Evolutionary conservation across 1,284 basidiomycete species (phyloP), one percentile per base, ranked within the genome.

Genomic region (Leccinum griseonigrum): DNA sequence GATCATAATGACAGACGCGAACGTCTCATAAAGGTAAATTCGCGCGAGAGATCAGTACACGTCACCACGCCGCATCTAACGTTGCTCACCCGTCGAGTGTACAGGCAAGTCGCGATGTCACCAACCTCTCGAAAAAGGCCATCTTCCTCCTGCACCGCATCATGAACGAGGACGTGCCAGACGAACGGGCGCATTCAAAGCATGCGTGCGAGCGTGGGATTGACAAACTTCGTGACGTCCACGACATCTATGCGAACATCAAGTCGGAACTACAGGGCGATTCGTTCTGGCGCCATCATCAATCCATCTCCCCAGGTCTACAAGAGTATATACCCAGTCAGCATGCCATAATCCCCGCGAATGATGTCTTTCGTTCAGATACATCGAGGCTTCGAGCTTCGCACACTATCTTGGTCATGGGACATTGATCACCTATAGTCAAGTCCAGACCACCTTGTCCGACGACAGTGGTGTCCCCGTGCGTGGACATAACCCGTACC

Each of bases 141-240:
- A 98, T 99, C 65, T 98, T 98, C 71, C 87, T 94, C 55, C 82
- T 98, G 3, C 97, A 98, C 71, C 90, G 95, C 50, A 80, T 87
- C 60, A 79, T 85, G 59, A 81, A 83, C 64, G 86, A 85, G 67
- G 79, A 79, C 67, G 71, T 70, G 46, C 64, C 69, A 54, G 76
- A 82, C 29, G 75, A 77, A 50, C 66, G 65, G 22, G 73, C 71
- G 57, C 69, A 66, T 32, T 65, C 70, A 31, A 67, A 74, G 40
- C 74, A 74, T 34, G 85, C 88, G 2, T 84, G 84, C 3, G 73
- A 78, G 3, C 82, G 86, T 57, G 92, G 85, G 0, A 81, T 82
- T 51, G 76, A 78, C 55, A 95, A 93, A 73, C 83, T 97, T 36
- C 72, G 78, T 7, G 89, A 94, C 67, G 86, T 97, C 10, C 85